A percentile compares a stretch with the other conserved stretches of the same genome.
These are phyloP conservation scores for Licmophora abbreviata DNA, from an alignment of 108 stramenopile genomes.

Conservation along the genomic window DNA sequence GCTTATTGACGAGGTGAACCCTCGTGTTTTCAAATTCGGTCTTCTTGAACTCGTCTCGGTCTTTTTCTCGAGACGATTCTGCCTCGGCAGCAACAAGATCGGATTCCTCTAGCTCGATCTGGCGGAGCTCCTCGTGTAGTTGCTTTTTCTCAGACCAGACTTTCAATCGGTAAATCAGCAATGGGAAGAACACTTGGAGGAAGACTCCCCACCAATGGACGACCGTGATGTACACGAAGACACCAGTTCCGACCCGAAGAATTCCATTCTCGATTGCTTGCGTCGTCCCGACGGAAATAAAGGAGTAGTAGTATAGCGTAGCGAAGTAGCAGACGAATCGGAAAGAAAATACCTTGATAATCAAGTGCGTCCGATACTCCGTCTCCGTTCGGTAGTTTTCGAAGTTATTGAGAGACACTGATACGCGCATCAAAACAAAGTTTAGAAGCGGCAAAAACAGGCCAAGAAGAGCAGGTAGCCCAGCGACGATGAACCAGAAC, in stretches of 20 bases:
- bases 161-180: conserved; percentile 60
- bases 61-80: conserved; percentile 5
- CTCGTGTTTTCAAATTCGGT: conserved; percentile 29
- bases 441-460: conserved; percentile 80
- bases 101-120: conserved; percentile 53
- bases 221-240: conserved; percentile 77
- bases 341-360: conserved; percentile 97
- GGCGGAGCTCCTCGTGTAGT: conserved; percentile 41
- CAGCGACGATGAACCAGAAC: conserved; percentile 77
- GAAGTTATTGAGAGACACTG: conserved; percentile 75
- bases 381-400: conserved; percentile 96
- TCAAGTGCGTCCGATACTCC: conserved; percentile 85
- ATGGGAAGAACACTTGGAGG: conserved; percentile 74
- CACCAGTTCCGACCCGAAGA: conserved; percentile 68
- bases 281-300: conserved; percentile 36
- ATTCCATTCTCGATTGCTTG: conserved; percentile 72
- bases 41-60: no score
- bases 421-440: conserved; percentile 66
- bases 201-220: conserved; percentile 82
- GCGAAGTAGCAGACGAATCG: conserved; percentile 97
- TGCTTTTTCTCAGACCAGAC: conserved; percentile 29
- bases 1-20: conserved; percentile 51
- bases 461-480: conserved; percentile 75
- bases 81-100: conserved; percentile 20
- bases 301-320: conserved; percentile 94